These are phyloP conservation scores for Cordyceps fumosorosea DNA, from an alignment of 2,329 filamentous ascomycete genomes.

Conservation along the genomic window DNA sequence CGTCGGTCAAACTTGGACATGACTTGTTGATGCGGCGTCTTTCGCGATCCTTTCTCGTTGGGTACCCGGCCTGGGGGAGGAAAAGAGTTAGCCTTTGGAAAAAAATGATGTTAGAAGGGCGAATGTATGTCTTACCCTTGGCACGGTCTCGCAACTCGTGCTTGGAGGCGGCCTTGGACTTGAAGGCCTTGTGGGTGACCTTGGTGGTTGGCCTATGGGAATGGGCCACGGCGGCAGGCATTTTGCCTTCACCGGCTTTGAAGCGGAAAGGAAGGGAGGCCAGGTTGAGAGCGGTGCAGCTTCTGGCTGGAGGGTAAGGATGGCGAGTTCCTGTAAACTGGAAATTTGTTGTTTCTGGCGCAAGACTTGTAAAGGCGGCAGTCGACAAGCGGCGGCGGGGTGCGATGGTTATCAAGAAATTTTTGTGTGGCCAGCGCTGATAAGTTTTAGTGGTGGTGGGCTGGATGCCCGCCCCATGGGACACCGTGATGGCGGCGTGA, in stretches of 20 bases:
- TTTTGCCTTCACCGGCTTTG: constrained; percentile 72
- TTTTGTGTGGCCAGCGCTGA: constrained; percentile 14
- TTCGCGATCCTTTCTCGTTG: constrained; percentile 66
- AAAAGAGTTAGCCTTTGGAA: constrained; percentile 15
- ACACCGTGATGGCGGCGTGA: constrained; percentile 1
- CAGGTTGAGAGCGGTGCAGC: constrained; percentile 38
- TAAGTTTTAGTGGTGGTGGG: constrained; percentile 9
- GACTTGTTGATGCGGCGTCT: constrained; percentile 90
- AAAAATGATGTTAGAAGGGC: constrained; percentile 3
- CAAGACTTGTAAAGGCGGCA: constrained; percentile 29
- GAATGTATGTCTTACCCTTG: constrained; percentile 56
- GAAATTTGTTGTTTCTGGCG: not conserved
- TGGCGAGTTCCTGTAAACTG: not conserved
- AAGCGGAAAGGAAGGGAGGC: constrained; percentile 77
- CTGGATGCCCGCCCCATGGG: constrained; percentile 1
- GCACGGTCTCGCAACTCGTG: constrained; percentile 74
- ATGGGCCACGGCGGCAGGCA: constrained; percentile 67
- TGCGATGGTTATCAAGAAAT: constrained; percentile 27
- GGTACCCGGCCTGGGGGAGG: constrained; percentile 63
- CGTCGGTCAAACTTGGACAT: constrained; percentile 95
- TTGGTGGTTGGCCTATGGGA: constrained; percentile 94
- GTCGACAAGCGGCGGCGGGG: constrained; percentile 12
- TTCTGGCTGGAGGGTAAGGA: not conserved
- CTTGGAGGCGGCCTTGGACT: constrained; percentile 86
- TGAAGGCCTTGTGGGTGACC: constrained; percentile 80